phyloP scores from a whole-genome alignment of 2,329 filamentous ascomycete genomes.

The Myriosclerotinia duriaeana region DNA sequence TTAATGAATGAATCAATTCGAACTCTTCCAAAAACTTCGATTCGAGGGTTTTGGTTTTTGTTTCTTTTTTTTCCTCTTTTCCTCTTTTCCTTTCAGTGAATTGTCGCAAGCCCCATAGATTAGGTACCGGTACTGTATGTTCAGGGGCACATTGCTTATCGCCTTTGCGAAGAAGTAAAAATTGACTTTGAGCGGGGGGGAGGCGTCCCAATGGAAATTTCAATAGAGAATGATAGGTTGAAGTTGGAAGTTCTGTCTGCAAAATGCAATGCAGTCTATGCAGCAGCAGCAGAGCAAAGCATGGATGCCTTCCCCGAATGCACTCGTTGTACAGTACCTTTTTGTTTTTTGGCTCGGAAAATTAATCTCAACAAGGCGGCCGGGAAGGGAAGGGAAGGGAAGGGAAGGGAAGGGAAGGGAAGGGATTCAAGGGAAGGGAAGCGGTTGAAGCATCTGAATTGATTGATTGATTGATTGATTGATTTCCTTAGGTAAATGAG shows the following conservation, averaged over 20 bases:
- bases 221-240: constrained; percentile 13
- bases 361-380: constrained; percentile 22
- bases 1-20: neutral
- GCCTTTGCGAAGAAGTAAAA: neutral
- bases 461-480: too few species aligned
- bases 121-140: neutral
- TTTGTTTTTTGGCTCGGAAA: constrained; percentile 8
- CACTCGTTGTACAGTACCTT: constrained; percentile 1
- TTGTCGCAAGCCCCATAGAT: constrained; percentile 6
- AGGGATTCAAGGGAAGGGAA: neutral
- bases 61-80: too few species aligned
- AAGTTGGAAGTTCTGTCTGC: neutral
- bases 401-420: neutral
- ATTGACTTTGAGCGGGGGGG: neutral
- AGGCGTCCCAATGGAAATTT: constrained; percentile 8
- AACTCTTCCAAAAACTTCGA: neutral
- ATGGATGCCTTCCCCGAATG: constrained; percentile 19
- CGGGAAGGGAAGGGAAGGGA: constrained; percentile 9
- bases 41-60: too few species aligned
- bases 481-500: too few species aligned
- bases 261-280: constrained; percentile 20
- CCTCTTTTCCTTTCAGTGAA: constrained; percentile 5
- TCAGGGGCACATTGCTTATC: constrained; percentile 1
- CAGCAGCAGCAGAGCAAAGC: neutral
- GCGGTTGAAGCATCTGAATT: too few species aligned